phyloP scores from a whole-genome alignment of 768 basidiomycete genomes.

The Boletus sp. region DNA sequence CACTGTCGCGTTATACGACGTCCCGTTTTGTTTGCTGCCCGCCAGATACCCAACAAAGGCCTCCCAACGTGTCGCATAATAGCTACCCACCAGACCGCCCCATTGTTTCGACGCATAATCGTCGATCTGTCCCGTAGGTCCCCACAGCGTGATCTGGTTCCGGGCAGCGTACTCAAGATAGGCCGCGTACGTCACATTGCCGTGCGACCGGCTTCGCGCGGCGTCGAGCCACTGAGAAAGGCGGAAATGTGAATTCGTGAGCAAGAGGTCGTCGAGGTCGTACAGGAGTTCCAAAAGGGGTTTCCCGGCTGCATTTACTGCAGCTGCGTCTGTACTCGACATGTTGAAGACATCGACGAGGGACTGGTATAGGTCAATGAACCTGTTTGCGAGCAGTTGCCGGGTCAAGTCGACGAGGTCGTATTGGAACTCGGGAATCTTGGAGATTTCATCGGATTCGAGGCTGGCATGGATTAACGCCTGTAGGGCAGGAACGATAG shows the following conservation, averaged over 20 bases:
- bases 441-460: too few relatives aligned
- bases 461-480: too few relatives aligned
- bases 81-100: slow-evolving; percentile 38
- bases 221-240: slow-evolving; percentile 1
- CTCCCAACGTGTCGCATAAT: slow-evolving; percentile 37
- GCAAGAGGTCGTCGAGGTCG: slow-evolving; percentile 36
- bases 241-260: slow-evolving; percentile 32
- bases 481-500: too few relatives aligned
- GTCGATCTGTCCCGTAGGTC: slow-evolving; percentile 39
- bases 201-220: slow-evolving; percentile 31
- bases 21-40: slow-evolving; percentile 26
- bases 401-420: too few relatives aligned
- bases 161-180: slow-evolving; percentile 41
- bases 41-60: slow-evolving; percentile 34
- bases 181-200: slow-evolving; percentile 29
- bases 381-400: slow-evolving; percentile 39
- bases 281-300: slow-evolving; percentile 31
- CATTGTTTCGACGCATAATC: slow-evolving; percentile 46
- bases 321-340: slow-evolving; percentile 12
- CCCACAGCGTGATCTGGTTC: slow-evolving; percentile 45
- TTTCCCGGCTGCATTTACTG: slow-evolving; percentile 24
- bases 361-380: slow-evolving; percentile 30
- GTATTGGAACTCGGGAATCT: too few relatives aligned
- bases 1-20: slow-evolving; percentile 27
- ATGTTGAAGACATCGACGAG: slow-evolving; percentile 32